Base-by-base conservation (phyloP, 768 basidiomycete species). In the Termitomyces eurrhizus region DNA sequence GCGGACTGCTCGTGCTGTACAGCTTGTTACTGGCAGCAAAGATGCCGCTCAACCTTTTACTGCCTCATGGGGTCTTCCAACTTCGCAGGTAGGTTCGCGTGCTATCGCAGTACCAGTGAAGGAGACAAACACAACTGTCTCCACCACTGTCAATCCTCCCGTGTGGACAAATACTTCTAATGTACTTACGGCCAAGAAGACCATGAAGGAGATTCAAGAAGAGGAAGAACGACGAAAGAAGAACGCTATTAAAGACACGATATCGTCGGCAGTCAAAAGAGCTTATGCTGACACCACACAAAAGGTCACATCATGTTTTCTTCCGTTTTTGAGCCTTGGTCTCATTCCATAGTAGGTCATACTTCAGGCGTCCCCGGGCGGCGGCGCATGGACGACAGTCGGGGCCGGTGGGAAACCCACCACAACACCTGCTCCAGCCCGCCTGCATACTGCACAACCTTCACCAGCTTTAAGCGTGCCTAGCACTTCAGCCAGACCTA, bases 121-220 rank as follows among this genome's bases (percentile, higher is more conserved):
- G 68, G 85, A 89, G 60, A 62, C 75, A 33, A 58, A 36, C 36
- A 46, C 65, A 33, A 26, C 61, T 16, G 37, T 50, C 11, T 61
- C 69, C 8, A 61, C 74, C 24, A 66, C 82, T 12, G 82, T 66
- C 24, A 58, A 75, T 16, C 68, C 82, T 6, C 83, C 85, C 16
- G 93, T 92, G 21, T 96, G 94, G 93, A 89, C 87, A 11, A 85
- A 80, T 66, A 75, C 82, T 16, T 75, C 74, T 29, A 87, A 86
- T 68, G 72, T 80, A 7, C 75, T 76, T 11, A 70, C 78, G 3
- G 70, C 81, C 7, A 95, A 93, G 80, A 97, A 94, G 80, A 92
- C 92, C 2, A 89, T 99, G 88, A 98, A 96, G 78, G 95, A 99
- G 77, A 99, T 99, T 44, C 93, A 96, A 69, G 96, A 98, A 73